A percentile compares a stretch with the other conserved stretches of the same genome.
Conservation (phyloP, 345 rosid species). For the Chamaenerion angustifolium region DNA sequence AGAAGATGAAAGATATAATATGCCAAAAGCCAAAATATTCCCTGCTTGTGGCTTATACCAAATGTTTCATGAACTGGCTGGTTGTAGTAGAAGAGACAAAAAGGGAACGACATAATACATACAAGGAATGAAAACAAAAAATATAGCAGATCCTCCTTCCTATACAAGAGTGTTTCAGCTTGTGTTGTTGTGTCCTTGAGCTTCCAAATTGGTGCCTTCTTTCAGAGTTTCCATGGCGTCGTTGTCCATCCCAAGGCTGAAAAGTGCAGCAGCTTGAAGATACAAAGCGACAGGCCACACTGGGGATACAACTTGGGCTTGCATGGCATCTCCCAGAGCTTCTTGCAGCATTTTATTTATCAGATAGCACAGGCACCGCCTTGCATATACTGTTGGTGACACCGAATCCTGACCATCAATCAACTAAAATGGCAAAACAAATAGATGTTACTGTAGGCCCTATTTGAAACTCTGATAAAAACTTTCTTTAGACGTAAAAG, state of each 20-base stretch:
- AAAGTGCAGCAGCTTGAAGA: conserved; percentile 32
- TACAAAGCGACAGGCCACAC: conserved; percentile 34
- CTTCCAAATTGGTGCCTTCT: conserved; percentile 14
- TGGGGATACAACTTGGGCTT: conserved; percentile 31
- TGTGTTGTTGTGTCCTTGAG: neutral
- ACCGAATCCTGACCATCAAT: conserved; percentile 28
- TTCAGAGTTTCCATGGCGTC: conserved; percentile 15
- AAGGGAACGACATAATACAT: too few relatives aligned
- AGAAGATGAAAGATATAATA: too few relatives aligned
- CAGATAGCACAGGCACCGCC: conserved; percentile 33
- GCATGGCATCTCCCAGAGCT: conserved; percentile 42
- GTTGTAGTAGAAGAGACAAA: too few relatives aligned
- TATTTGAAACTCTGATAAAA: too few relatives aligned
- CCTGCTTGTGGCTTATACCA: too few relatives aligned
- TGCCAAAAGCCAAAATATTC: too few relatives aligned
- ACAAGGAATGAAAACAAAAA: too few relatives aligned
- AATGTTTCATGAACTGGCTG: too few relatives aligned
- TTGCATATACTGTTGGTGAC: conserved; percentile 27
- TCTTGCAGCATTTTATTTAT: conserved; percentile 24
- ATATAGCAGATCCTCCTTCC: too few relatives aligned
- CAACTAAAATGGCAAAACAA: conserved; percentile 14
- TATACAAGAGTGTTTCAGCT: too few relatives aligned
- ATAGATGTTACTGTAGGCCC: too few relatives aligned
- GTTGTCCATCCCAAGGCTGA: conserved; percentile 24
- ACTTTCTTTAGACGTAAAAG: too few relatives aligned